Conservation (phyloP, 78 protist genomes). For the Neovahlkampfia damariscottae region DNA sequence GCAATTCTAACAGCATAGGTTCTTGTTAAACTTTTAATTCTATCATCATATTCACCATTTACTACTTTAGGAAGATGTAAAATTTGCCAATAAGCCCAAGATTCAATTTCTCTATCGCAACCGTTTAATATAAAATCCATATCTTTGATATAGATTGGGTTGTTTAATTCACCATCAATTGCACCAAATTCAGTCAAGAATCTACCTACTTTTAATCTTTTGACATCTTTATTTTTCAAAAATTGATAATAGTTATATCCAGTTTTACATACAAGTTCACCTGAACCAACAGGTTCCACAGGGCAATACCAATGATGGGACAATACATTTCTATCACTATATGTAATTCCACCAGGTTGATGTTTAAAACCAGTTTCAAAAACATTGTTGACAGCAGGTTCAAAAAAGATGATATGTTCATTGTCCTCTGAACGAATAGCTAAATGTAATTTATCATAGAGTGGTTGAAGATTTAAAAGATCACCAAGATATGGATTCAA, state of each 20-base stretch:
- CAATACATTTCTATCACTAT: neutral
- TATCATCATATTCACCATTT: neutral
- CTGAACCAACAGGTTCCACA: neutral
- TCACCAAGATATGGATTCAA: conserved; percentile 44
- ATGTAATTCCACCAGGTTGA: conserved; percentile 7
- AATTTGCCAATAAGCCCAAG: neutral
- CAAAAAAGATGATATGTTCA: conserved; percentile 38
- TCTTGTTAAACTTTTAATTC: neutral
- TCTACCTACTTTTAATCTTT: conserved; percentile 33
- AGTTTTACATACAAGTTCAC: neutral
- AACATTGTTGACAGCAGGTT: conserved; percentile 10
- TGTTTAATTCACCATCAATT: no score
- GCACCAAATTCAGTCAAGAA: conserved; percentile 36
- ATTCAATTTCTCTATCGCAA: neutral
- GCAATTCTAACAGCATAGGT: neutral
- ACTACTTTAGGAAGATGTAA: neutral
- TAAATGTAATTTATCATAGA: conserved; percentile 29
- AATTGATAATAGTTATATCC: neutral
- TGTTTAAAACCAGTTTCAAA: neutral
- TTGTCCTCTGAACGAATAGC: conserved; percentile 48
- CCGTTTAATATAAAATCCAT: no score
- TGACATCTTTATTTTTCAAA: conserved; percentile 36
- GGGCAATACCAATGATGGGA: neutral
- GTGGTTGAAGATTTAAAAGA: conserved; percentile 28
- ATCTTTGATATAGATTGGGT: no score